Percentiles rank a stretch among this genome's conserved stretches.
Conservation (phyloP, 1,284 basidiomycete species). For the Ceratobasidium sp. region DNA sequence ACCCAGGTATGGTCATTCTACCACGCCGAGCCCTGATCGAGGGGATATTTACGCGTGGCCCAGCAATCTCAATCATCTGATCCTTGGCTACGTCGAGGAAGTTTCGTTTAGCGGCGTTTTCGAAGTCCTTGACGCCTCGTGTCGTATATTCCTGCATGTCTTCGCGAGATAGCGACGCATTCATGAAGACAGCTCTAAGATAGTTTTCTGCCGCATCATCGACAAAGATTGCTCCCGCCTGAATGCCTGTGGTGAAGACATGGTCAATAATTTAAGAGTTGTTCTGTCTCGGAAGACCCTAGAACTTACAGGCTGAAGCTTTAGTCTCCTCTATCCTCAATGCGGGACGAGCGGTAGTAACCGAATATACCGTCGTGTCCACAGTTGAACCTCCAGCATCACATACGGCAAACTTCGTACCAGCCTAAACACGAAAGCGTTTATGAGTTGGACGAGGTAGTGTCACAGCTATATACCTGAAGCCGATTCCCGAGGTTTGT, state of each 20-base stretch:
- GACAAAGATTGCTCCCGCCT: slow-evolving; percentile 47
- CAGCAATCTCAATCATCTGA: slow-evolving; percentile 1
- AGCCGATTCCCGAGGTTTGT: slow-evolving; percentile 44
- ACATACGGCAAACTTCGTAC: slow-evolving; percentile 48
- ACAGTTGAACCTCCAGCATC: slow-evolving; percentile 51
- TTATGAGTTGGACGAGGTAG: neutral
- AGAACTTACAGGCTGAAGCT: slow-evolving; percentile 36
- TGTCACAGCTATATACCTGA: neutral
- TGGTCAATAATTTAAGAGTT: neutral
- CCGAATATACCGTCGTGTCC: slow-evolving; percentile 49
- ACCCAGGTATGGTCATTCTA: slow-evolving; percentile 32
- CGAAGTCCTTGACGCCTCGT: slow-evolving; percentile 33
- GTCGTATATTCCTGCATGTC: slow-evolving; percentile 27
- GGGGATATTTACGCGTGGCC: slow-evolving; percentile 22
- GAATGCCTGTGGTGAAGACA: slow-evolving; percentile 38
- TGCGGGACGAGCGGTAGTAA: slow-evolving; percentile 10
- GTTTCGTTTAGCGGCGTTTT: slow-evolving; percentile 17
- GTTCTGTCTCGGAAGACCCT: neutral
- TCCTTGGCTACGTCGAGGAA: slow-evolving; percentile 6
- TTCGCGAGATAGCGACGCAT: neutral
- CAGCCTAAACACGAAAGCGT: slow-evolving; percentile 1
- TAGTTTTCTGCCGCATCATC: slow-evolving; percentile 26
- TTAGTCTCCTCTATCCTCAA: slow-evolving; percentile 41
- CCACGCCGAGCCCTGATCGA: slow-evolving; percentile 21
- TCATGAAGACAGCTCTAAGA: slow-evolving; percentile 4